Conservation (phyloP, 2,329 filamentous ascomycete species). For the Passalora sequoiae region DNA sequence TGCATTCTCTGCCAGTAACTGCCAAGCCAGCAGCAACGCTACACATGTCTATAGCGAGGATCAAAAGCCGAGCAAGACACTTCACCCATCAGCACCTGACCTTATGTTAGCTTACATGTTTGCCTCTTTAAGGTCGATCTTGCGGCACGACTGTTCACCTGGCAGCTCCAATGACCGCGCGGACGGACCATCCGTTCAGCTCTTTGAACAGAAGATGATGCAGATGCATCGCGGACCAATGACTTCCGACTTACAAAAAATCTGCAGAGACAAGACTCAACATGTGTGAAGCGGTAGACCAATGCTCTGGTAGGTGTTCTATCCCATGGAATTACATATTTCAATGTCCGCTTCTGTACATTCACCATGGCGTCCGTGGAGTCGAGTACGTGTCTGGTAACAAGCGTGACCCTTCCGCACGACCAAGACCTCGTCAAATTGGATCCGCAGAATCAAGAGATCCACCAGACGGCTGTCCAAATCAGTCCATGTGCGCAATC, state of each 20-base stretch:
- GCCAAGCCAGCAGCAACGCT: too few species aligned
- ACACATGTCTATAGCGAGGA: neutral
- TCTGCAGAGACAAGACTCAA: neutral
- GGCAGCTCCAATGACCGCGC: constrained; percentile 2
- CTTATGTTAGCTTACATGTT: constrained; percentile 2
- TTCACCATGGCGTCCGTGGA: neutral
- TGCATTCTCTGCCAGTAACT: too few species aligned
- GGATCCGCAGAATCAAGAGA: neutral
- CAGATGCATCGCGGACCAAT: constrained; percentile 13
- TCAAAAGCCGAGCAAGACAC: too few species aligned
- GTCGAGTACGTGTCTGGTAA: neutral
- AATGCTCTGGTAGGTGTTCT: neutral
- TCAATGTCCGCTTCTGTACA: neutral
- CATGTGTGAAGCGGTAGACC: neutral
- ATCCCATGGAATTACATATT: neutral
- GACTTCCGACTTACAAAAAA: constrained; percentile 2
- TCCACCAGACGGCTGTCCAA: too few species aligned
- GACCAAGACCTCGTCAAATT: constrained; percentile 7
- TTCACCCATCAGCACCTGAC: too few species aligned
- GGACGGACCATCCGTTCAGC: constrained; percentile 5
- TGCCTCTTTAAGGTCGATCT: neutral
- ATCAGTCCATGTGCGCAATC: too few species aligned
- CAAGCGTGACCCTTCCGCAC: neutral
- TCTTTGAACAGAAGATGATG: constrained; percentile 1
- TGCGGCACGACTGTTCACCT: constrained; percentile 2